phyloP scores from a whole-genome alignment of 106 monocot genomes.

The Dendrobium huoshanense region DNA sequence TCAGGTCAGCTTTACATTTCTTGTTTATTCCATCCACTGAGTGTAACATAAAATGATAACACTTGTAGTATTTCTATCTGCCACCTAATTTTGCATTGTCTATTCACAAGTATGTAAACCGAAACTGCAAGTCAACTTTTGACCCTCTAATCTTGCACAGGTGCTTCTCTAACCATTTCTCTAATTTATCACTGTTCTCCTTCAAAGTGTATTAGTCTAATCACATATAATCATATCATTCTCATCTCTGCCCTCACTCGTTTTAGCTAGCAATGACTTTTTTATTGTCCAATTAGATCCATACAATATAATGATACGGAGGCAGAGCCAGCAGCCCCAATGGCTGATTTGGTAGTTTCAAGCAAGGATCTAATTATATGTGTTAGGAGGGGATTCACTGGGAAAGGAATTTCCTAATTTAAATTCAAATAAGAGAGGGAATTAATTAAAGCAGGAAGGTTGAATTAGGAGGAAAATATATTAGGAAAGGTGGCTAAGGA shows the following conservation, averaged over 20 bases:
- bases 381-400: no score
- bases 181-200: not conserved
- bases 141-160: no score
- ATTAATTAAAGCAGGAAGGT: no score
- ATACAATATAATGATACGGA: not conserved
- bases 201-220: not conserved
- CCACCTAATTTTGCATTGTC: not conserved
- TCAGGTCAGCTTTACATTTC: no score
- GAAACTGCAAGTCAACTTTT: not conserved
- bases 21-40: no score
- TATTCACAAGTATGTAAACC: not conserved
- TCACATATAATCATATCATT: not conserved
- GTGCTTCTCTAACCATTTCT: not conserved
- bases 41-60: not conserved
- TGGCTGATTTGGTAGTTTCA: no score
- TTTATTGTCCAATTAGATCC: not conserved
- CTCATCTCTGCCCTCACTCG: not conserved
- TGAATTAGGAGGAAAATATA: no score
- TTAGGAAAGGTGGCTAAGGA: no score
- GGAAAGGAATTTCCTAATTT: no score
- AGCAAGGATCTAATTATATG: no score
- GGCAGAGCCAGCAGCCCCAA: no score
- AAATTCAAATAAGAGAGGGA: no score
- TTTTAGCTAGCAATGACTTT: not conserved
- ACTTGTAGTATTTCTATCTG: not conserved